Conservation (phyloP, 1,284 basidiomycete genomes). For the Cryptococcus sp. region DNA sequence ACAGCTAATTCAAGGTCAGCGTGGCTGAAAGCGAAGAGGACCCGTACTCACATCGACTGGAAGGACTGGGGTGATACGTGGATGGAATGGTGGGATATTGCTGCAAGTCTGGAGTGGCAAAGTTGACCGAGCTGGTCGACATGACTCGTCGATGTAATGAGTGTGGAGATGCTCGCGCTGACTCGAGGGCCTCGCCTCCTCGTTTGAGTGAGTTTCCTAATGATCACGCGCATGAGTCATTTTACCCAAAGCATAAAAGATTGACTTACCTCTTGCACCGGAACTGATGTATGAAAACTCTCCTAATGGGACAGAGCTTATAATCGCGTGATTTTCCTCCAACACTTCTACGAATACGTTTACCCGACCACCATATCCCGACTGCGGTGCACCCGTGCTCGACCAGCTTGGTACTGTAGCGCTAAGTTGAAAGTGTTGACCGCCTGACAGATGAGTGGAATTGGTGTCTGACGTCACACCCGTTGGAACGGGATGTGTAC, state of each 20-base stretch:
- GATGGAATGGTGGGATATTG: constrained; percentile 19
- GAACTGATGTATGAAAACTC: constrained; percentile 34
- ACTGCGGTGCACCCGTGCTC: constrained; percentile 16
- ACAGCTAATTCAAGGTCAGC: constrained; percentile 5
- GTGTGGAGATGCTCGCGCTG: constrained; percentile 26
- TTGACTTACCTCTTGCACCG: constrained; percentile 20
- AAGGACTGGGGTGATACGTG: constrained; percentile 18
- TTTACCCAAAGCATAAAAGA: neutral
- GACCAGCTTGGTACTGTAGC: constrained; percentile 35
- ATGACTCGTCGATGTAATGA: constrained; percentile 24
- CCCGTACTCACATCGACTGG: constrained; percentile 16
- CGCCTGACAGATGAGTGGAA: constrained; percentile 15
- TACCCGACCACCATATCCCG: constrained; percentile 25
- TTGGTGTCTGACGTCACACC: constrained; percentile 23
- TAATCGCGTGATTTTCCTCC: constrained; percentile 28
- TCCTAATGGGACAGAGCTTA: constrained; percentile 38
- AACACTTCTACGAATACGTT: constrained; percentile 42
- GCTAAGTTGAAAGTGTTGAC: constrained; percentile 29
- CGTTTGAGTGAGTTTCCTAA: constrained; percentile 25
- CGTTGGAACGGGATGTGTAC: constrained; percentile 35
- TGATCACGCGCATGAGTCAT: neutral
- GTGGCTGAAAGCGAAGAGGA: neutral
- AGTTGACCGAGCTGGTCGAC: constrained; percentile 16
- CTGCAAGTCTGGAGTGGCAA: constrained; percentile 18
- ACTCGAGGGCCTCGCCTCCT: constrained; percentile 28